Conservation (phyloP, 2,329 filamentous ascomycete genomes). For the Fusarium virguliforme region DNA sequence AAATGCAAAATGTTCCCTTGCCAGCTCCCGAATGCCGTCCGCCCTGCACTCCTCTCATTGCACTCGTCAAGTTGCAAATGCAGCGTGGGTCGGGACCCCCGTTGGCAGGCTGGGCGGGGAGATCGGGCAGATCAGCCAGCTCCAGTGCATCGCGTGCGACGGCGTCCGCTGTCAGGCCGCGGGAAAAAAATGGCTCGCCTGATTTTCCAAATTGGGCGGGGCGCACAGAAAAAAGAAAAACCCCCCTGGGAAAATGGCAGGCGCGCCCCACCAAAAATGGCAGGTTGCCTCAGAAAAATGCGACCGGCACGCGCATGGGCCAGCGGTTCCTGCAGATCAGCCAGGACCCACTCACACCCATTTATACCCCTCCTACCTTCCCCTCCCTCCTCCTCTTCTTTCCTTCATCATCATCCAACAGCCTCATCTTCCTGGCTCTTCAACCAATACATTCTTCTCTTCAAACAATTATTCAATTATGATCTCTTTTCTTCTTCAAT, state of each 20-base stretch:
- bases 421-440: constrained; percentile 4
- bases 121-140: not conserved
- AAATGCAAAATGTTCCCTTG: not conserved
- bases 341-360: not conserved
- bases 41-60: too few species aligned
- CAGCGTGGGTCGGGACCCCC: too few species aligned
- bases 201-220: not conserved
- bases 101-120: not conserved
- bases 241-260: not conserved
- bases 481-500: not conserved
- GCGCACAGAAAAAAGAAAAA: not conserved
- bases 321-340: constrained; percentile 9
- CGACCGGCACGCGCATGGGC: not conserved
- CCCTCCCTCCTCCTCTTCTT: not conserved
- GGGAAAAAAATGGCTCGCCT: not conserved
- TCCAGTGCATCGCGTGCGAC: not conserved
- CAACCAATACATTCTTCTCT: not conserved
- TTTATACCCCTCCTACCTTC: constrained; percentile 1
- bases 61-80: too few species aligned
- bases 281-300: not conserved
- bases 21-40: not conserved
- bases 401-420: constrained; percentile 1
- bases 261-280: not conserved
- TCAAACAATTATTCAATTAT: not conserved
- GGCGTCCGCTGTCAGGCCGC: not conserved